These are phyloP conservation scores for Mucor saturninus DNA, from an alignment of 371 early-diverging fungal genomes.

Conservation along the genomic window DNA sequence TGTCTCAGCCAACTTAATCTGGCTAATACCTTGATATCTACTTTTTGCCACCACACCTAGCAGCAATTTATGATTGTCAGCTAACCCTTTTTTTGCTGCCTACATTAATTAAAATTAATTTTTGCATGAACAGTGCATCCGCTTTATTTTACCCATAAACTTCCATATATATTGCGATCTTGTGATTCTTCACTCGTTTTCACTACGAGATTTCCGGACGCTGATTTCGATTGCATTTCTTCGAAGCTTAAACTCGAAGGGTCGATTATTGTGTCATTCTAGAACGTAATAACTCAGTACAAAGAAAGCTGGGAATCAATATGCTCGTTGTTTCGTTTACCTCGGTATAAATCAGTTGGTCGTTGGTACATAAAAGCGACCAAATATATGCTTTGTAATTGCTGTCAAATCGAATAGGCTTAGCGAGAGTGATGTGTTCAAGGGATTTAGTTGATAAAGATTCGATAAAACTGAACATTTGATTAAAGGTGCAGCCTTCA, in stretches of 20 bases:
- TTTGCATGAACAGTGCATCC: neutral
- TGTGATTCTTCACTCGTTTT: slow-evolving; percentile 6
- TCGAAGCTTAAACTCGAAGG: neutral
- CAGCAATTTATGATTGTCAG: slow-evolving; percentile 8
- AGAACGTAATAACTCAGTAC: neutral
- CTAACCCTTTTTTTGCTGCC: slow-evolving; percentile 6
- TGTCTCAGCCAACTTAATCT: slow-evolving; percentile 6
- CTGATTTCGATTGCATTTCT: neutral
- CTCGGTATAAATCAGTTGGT: slow-evolving; percentile 4
- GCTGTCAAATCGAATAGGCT: slow-evolving; percentile 8
- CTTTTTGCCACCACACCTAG: slow-evolving; percentile 14
- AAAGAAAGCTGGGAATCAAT: neutral
- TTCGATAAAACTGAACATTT: slow-evolving; percentile 5
- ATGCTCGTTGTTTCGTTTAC: slow-evolving; percentile 14
- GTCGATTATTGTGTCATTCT: slow-evolving; percentile 4
- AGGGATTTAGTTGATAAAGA: neutral
- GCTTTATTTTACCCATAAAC: slow-evolving; percentile 9
- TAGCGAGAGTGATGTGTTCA: neutral
- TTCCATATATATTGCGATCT: slow-evolving; percentile 18
- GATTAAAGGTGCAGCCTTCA: slow-evolving; percentile 15
- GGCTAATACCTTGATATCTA: slow-evolving; percentile 15
- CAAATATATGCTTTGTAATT: slow-evolving; percentile 15
- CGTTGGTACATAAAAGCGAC: slow-evolving; percentile 1
- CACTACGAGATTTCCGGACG: neutral
- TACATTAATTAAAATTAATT: neutral